Conservation (phyloP, 2,329 filamentous ascomycete genomes). For the Colletotrichum liriopes region DNA sequence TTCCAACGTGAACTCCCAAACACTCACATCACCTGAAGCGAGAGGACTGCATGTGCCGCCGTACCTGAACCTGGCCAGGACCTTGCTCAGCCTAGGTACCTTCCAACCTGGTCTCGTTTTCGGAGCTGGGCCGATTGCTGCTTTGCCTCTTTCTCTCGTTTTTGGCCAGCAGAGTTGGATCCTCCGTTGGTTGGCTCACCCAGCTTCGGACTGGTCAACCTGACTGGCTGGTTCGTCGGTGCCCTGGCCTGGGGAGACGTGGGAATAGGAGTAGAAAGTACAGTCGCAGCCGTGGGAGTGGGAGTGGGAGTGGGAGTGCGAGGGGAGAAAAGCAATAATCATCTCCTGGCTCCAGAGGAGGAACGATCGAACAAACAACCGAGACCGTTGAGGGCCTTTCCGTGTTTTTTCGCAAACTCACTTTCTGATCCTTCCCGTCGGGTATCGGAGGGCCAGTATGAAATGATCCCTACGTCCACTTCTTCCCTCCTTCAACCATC, state of each 20-base stretch:
- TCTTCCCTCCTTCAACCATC: constrained; percentile 26
- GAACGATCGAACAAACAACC: constrained; percentile 39
- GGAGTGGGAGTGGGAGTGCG: not conserved
- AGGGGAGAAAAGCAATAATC: constrained; percentile 43
- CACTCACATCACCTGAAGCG: constrained; percentile 25
- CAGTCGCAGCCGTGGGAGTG: not conserved
- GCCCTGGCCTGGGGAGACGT: constrained; percentile 10
- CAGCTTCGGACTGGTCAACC: not conserved
- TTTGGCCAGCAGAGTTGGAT: constrained; percentile 4
- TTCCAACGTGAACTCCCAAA: constrained; percentile 10
- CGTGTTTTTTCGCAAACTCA: constrained; percentile 31
- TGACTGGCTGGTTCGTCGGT: not conserved
- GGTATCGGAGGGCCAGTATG: constrained; percentile 24
- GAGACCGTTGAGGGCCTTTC: constrained; percentile 34
- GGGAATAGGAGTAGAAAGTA: not conserved
- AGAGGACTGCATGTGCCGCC: constrained; percentile 32
- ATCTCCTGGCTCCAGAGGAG: constrained; percentile 37
- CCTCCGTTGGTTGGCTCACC: constrained; percentile 8
- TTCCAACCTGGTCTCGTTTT: constrained; percentile 42
- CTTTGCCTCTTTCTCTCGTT: constrained; percentile 15
- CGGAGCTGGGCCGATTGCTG: constrained; percentile 13
- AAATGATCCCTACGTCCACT: constrained; percentile 38
- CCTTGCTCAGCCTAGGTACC: constrained; percentile 13
- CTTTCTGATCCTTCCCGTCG: constrained; percentile 24
- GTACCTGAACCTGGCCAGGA: constrained; percentile 25